phyloP scores from a whole-genome alignment of 352 stramenopile species.

The Globisporangium polare region DNA sequence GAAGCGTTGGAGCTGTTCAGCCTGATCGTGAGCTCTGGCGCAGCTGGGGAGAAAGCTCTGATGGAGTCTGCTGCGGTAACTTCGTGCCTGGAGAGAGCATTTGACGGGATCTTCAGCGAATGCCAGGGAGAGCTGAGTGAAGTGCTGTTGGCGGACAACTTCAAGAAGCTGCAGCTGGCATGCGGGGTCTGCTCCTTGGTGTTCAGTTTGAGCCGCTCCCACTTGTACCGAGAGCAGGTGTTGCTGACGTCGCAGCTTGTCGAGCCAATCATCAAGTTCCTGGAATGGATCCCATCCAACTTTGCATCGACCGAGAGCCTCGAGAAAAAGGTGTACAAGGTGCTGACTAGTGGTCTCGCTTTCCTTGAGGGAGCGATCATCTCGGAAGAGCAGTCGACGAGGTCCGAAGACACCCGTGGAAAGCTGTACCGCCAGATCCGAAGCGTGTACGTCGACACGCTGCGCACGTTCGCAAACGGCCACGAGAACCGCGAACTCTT shows the following conservation, averaged over 20 bases:
- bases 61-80: constrained; percentile 48
- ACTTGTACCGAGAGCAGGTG: constrained; percentile 40
- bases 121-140: constrained; percentile 15
- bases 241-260: constrained; percentile 27
- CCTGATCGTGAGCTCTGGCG: constrained; percentile 47
- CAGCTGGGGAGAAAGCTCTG: constrained; percentile 37
- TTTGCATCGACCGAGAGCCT: constrained; percentile 29
- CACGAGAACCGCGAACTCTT: constrained; percentile 41
- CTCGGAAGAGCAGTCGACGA: constrained; percentile 20
- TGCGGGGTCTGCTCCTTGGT: constrained; percentile 53
- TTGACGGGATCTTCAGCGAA: constrained; percentile 21
- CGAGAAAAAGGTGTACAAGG: constrained; percentile 27
- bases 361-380: constrained; percentile 52
- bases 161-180: constrained; percentile 39
- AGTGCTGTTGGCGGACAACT: constrained; percentile 21
- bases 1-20: constrained; percentile 63
- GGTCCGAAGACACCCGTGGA: constrained; percentile 15
- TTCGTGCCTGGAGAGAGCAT: constrained; percentile 31
- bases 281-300: constrained; percentile 41
- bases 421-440: constrained; percentile 21
- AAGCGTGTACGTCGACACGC: constrained; percentile 30
- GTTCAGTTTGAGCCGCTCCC: constrained; percentile 34
- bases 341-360: constrained; percentile 36
- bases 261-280: constrained; percentile 4
- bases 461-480: constrained; percentile 32